Conservation (phyloP, 2,329 filamentous ascomycete species). For the Thelonectria rubi region DNA sequence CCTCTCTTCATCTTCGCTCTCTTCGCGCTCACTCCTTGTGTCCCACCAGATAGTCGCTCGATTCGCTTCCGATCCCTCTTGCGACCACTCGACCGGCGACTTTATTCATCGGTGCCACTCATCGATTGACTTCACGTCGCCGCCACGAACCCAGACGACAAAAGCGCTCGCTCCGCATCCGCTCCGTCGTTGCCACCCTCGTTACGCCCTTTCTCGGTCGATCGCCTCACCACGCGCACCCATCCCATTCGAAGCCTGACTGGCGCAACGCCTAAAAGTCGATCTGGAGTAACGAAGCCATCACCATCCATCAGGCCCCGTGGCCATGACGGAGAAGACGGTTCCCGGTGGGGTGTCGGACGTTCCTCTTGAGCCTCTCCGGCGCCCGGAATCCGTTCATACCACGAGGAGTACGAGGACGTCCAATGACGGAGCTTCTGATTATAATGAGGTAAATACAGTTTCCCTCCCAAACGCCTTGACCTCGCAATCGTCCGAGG, state of each 20-base stretch:
- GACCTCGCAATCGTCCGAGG: background rate
- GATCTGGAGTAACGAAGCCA: slow-evolving; percentile 35
- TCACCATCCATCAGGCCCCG: slow-evolving; percentile 34
- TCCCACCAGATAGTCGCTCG: background rate
- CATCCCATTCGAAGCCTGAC: slow-evolving; percentile 18
- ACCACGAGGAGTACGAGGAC: slow-evolving; percentile 12
- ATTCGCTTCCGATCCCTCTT: background rate
- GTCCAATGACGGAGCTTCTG: slow-evolving; percentile 36
- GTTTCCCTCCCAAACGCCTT: background rate
- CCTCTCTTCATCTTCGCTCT: slow-evolving; percentile 1
- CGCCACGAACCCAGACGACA: background rate
- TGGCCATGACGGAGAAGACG: slow-evolving; percentile 46
- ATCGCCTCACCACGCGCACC: slow-evolving; percentile 8
- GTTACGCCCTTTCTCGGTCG: background rate
- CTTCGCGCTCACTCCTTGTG: background rate
- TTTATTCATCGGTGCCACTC: background rate
- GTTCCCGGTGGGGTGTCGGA: slow-evolving; percentile 32
- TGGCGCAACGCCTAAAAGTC: slow-evolving; percentile 20
- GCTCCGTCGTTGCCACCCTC: background rate
- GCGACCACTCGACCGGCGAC: background rate
- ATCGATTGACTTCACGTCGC: slow-evolving; percentile 11
- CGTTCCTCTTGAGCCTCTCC: slow-evolving; percentile 29
- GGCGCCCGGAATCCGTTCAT: slow-evolving; percentile 23
- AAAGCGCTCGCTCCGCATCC: slow-evolving; percentile 5
- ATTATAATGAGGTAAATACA: slow-evolving; percentile 40